A percentile compares a stretch with the other conserved stretches of the same genome.
Evolutionary conservation across 331 rosid genomes (phyloP).

Genomic region (Quercus phellos): DNA sequence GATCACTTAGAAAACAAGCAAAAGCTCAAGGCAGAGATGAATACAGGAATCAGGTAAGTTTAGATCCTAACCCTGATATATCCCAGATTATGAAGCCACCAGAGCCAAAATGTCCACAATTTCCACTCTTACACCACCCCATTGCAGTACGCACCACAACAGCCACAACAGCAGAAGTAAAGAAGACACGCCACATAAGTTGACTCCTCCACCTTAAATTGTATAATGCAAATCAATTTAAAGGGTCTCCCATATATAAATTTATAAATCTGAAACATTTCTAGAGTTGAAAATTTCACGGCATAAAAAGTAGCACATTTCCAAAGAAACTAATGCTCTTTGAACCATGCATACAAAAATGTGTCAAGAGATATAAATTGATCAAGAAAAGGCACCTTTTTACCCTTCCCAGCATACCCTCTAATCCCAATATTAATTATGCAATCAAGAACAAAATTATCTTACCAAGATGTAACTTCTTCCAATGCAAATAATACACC

Average conservation of each 20-base stretch:
- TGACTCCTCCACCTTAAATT: constrained; percentile 94
- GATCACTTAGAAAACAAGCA: constrained; percentile 34
- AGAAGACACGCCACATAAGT: constrained; percentile 98
- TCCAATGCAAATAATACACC: constrained; percentile 96
- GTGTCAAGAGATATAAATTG: background rate
- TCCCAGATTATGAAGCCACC: constrained; percentile 99
- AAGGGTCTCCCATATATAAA: background rate
- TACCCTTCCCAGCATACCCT: background rate
- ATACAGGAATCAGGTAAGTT: constrained; percentile 12
- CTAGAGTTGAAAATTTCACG: background rate
- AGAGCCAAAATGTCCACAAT: constrained; percentile 97
- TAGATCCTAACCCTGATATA: constrained; percentile 74
- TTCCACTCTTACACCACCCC: constrained; percentile 98
- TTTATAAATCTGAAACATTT: background rate
- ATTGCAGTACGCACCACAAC: constrained; percentile 94
- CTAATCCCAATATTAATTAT: background rate
- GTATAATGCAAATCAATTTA: background rate
- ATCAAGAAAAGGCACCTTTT: background rate
- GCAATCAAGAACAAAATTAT: constrained; percentile 15
- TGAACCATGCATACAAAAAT: background rate
- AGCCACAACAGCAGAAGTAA: constrained; percentile 95
- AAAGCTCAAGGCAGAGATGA: constrained; percentile 17
- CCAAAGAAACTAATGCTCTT: background rate
- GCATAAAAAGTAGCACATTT: background rate
- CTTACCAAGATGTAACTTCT: constrained; percentile 96